phyloP scores from a whole-genome alignment of 2,329 filamentous ascomycete genomes.

The Dothistroma septosporum region DNA sequence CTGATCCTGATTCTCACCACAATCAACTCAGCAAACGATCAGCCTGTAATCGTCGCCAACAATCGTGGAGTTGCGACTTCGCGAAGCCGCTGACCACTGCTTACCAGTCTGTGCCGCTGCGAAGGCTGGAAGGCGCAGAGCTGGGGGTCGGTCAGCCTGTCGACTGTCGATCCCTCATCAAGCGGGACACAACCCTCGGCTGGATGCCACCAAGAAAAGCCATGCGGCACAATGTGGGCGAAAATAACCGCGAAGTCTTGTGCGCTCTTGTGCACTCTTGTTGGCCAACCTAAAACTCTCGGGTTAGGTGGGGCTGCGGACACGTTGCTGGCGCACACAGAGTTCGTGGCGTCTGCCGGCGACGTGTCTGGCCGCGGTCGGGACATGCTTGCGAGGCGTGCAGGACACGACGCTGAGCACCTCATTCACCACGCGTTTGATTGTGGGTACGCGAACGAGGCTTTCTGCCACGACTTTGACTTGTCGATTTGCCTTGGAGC shows the following conservation, averaged over 20 bases:
- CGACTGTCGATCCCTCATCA: conserved; percentile 13
- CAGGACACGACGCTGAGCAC: neutral
- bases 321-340: conserved; percentile 18
- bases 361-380: conserved; percentile 11
- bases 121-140: neutral
- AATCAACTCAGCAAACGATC: no score
- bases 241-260: conserved; percentile 17
- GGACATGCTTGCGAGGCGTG: neutral
- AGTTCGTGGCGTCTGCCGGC: conserved; percentile 11
- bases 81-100: neutral
- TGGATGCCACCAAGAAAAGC: conserved; percentile 10
- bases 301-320: conserved; percentile 7
- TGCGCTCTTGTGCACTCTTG: conserved; percentile 20
- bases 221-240: conserved; percentile 15
- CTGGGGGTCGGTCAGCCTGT: neutral
- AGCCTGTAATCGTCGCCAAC: neutral
- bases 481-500: no score
- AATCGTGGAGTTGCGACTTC: neutral
- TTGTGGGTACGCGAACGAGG: neutral
- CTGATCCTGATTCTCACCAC: no score
- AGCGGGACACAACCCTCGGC: conserved; percentile 10
- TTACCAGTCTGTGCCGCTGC: neutral
- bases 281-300: conserved; percentile 16
- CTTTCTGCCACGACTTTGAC: no score
- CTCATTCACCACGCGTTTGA: neutral